phyloP scores from a whole-genome alignment of 352 stramenopile genomes.

The Pythium periplocum region DNA sequence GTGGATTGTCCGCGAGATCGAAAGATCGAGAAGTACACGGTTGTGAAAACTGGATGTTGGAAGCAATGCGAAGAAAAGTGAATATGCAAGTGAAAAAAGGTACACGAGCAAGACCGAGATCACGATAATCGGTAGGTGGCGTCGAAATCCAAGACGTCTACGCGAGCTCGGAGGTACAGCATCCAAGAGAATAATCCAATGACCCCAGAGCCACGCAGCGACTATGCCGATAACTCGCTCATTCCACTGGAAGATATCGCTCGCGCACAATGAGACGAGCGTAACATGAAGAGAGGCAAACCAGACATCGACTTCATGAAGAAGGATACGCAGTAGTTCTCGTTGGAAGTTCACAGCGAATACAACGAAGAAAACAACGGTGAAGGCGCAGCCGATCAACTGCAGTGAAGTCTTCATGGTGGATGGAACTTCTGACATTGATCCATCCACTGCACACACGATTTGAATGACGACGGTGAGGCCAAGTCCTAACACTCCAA shows the following conservation, averaged over 20 bases:
- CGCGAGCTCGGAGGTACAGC: slow-evolving; percentile 3
- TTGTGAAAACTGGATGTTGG: not conserved
- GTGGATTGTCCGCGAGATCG: not conserved
- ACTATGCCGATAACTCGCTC: not conserved
- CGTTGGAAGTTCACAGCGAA: slow-evolving; percentile 7
- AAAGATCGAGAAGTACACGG: slow-evolving; percentile 8
- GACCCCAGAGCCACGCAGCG: slow-evolving; percentile 8
- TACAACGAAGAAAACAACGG: not conserved
- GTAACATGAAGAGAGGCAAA: slow-evolving; percentile 10
- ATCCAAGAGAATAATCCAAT: slow-evolving; percentile 11
- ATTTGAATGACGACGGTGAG: no score
- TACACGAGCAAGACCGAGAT: slow-evolving; percentile 8
- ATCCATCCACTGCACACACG: no score
- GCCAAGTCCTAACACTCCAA: no score
- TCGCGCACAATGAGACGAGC: slow-evolving; percentile 1
- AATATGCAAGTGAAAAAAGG: slow-evolving; percentile 7
- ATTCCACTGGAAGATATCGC: slow-evolving; percentile 9
- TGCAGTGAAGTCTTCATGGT: not conserved
- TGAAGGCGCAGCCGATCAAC: slow-evolving; percentile 1
- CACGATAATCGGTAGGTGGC: slow-evolving; percentile 2
- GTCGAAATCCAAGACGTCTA: slow-evolving; percentile 5
- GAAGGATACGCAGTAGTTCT: slow-evolving; percentile 7
- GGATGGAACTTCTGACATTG: no score
- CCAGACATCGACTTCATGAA: slow-evolving; percentile 8
- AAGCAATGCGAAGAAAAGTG: slow-evolving; percentile 5